These are phyloP conservation scores for Verticillium longisporum DNA, from an alignment of 2,329 filamentous ascomycete genomes.

Conservation along the genomic window DNA sequence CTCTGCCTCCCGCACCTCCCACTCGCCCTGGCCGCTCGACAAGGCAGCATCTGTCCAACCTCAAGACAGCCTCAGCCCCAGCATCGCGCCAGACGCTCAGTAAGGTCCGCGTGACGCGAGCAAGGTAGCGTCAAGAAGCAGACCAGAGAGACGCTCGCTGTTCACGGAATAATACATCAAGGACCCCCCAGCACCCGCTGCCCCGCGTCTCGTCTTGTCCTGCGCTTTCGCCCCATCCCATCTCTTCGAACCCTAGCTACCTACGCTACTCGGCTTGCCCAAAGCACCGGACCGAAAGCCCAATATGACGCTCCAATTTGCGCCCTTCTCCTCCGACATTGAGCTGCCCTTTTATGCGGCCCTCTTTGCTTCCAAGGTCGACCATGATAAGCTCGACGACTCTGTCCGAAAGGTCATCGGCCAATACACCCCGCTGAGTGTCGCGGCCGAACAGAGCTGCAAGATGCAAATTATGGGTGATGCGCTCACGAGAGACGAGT, in stretches of 20 bases:
- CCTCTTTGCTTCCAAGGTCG: slow-evolving; percentile 88
- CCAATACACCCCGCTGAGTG: slow-evolving; percentile 77
- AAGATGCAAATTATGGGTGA: slow-evolving; percentile 87
- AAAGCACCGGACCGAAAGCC: neutral
- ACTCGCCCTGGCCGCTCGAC: neutral
- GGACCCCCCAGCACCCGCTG: neutral
- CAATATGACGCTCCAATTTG: slow-evolving; percentile 53
- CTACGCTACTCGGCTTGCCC: neutral
- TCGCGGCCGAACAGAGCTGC: slow-evolving; percentile 68
- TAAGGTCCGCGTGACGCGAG: neutral
- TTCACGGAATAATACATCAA: neutral
- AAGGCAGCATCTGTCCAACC: neutral
- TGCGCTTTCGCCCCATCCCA: neutral
- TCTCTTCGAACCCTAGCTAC: neutral
- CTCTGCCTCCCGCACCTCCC: neutral
- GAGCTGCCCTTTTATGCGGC: slow-evolving; percentile 92
- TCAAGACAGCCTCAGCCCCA: neutral
- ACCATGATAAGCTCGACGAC: slow-evolving; percentile 94
- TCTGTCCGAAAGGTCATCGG: slow-evolving; percentile 82
- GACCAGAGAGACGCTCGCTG: neutral
- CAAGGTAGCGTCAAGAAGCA: neutral
- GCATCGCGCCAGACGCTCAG: neutral
- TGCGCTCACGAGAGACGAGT: slow-evolving; percentile 79
- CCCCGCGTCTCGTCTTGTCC: too few relatives aligned
- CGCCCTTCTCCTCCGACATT: slow-evolving; percentile 87